Conservation (phyloP, 164 flowering plant species). For the Berberis vulgaris region DNA sequence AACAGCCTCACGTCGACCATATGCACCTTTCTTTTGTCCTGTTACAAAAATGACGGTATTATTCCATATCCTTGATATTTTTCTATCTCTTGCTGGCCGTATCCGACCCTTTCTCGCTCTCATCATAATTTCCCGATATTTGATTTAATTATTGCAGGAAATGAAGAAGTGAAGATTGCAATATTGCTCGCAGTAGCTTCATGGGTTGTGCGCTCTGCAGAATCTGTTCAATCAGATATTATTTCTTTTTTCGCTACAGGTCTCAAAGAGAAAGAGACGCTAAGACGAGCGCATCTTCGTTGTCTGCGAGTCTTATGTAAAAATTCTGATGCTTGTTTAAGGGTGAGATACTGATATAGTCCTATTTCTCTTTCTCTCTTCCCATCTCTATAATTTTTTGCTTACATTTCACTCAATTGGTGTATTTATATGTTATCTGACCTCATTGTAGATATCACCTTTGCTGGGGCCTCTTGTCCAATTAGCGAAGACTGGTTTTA, state of each 20-base stretch:
- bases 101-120: constrained; percentile 1
- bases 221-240: constrained; percentile 46
- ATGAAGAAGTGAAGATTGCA: constrained; percentile 91
- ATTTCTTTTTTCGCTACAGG: constrained; percentile 68
- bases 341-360: constrained; percentile 26
- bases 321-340: constrained; percentile 49
- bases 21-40: constrained; percentile 55
- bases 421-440: not conserved
- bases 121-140: not conserved
- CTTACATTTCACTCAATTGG: not conserved
- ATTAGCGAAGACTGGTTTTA: constrained; percentile 85
- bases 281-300: constrained; percentile 93
- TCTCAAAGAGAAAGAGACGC: constrained; percentile 82
- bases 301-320: constrained; percentile 48
- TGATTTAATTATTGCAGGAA: constrained; percentile 41
- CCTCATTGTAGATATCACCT: constrained; percentile 50
- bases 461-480: constrained; percentile 73
- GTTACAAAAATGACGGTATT: constrained; percentile 89
- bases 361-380: not conserved
- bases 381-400: too few species aligned
- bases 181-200: constrained; percentile 57
- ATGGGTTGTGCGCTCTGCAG: constrained; percentile 67
- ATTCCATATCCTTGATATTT: not conserved
- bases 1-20: constrained; percentile 41
- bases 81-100: not conserved